Evolutionary conservation across 2,329 filamentous ascomycete genomes (phyloP).

Genomic region (Sordariomycetes sp.): DNA sequence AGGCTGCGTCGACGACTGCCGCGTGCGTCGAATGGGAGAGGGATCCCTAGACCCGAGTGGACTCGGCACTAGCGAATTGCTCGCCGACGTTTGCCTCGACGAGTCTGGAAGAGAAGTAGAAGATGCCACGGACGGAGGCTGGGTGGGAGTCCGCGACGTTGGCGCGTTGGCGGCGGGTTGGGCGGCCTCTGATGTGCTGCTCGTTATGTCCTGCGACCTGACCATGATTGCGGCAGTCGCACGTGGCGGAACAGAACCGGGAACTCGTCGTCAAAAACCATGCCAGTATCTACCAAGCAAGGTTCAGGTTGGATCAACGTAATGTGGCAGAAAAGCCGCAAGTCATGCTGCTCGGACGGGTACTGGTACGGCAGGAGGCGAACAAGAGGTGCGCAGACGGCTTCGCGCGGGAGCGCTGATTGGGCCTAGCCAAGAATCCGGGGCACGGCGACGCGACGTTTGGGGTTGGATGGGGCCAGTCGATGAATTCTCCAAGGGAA

Average conservation of each 20-base stretch:
- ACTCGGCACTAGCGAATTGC: constrained; percentile 4
- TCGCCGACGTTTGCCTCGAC: constrained; percentile 3
- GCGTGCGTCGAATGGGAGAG: constrained; percentile 31
- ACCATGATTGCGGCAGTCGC: constrained; percentile 5
- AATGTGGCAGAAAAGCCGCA: background rate
- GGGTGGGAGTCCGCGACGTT: background rate
- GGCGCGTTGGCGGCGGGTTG: background rate
- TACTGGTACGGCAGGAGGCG: background rate
- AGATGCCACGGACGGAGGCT: constrained; percentile 1
- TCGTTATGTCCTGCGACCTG: constrained; percentile 2
- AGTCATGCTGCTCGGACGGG: constrained; percentile 1
- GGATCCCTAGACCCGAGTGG: constrained; percentile 27
- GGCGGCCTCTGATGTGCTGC: background rate
- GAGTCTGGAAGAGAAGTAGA: constrained; percentile 1
- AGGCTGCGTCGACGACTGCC: constrained; percentile 21
- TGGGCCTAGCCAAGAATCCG: background rate
- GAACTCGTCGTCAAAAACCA: background rate
- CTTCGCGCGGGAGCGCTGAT: background rate
- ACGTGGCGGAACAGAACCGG: constrained; percentile 4
- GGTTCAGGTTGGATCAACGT: background rate
- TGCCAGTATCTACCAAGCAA: constrained; percentile 1
- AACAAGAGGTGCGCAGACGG: background rate
- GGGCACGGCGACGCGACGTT: background rate
- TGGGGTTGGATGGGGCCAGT: background rate
- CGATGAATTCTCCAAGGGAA: background rate